Base-by-base conservation (phyloP, 768 basidiomycete species). In the Phanerodontia chrysosporium region DNA sequence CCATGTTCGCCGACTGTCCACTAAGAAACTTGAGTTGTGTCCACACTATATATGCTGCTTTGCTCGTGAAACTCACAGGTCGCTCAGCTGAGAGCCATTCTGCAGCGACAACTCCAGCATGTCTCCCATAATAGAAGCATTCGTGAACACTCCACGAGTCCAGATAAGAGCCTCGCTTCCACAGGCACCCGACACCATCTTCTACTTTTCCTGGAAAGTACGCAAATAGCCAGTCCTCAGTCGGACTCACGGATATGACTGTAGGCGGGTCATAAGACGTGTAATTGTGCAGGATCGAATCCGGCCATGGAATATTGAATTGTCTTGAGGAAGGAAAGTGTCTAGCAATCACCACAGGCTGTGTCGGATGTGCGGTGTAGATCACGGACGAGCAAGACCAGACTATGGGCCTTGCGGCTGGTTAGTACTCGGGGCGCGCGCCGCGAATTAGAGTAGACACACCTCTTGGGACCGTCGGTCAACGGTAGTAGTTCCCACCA, bases 401-500 rank as follows among this genome's bases (percentile, higher is more conserved):
- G 62, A 79, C 80, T 3, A 90, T 66, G 1, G 89, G 87, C 62
- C 90, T 92, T 64, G 1, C n/a, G 29, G 18, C 25, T 21, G 24
- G 27, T 51, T 21, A 32, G 27, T 4, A 22, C 9, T 18, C 28
- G 49, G 9, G 13, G 9, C n/a, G 13, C 5, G n/a, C n/a, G n/a
- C n/a, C n/a, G n/a, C n/a, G n/a, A 5, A 2, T 52, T 12, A 25
- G n/a, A 28, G 51, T 21, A n/a, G 49, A 18, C 74, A 49, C 62
- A 85, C 89, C 82, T 78, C 61, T 75, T 74, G 2, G 80, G 74
- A 35, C 79, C 75, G 66, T 89, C 88, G 5, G 79, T 72, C 42
- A 89, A 74, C 27, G 86, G 82, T 59, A 81, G 75, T 44, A 86
- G 78, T 61, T 91, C 86, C 87, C 87, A 91, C 89, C 89, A 90